Evolutionary conservation across 78 protist genomes (phyloP).

Genomic region (Emiliania huxleyi): DNA sequence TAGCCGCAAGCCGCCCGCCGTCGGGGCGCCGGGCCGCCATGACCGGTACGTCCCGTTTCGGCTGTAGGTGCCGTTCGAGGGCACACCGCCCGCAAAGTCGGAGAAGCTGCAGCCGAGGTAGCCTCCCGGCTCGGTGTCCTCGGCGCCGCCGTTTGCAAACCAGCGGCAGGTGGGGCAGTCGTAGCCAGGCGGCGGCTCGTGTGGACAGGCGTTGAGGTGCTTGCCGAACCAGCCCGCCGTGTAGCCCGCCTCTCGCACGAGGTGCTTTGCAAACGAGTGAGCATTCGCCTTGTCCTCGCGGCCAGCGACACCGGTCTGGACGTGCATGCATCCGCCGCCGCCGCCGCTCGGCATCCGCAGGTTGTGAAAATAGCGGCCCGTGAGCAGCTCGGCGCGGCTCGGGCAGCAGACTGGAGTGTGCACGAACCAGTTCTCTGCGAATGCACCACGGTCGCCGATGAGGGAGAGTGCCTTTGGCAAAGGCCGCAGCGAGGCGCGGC

Average conservation of each 20-base stretch:
- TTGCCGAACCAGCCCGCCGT: slow-evolving; percentile 26
- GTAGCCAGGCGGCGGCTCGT: neutral
- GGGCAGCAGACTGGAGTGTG: slow-evolving; percentile 58
- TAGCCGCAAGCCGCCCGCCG: neutral
- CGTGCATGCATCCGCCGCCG: neutral
- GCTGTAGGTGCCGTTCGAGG: too few species aligned
- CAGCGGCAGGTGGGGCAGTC: neutral
- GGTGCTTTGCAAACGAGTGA: neutral
- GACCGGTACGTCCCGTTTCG: neutral
- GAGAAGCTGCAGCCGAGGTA: neutral
- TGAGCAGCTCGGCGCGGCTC: slow-evolving; percentile 23
- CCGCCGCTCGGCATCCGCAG: neutral
- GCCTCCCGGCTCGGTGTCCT: neutral
- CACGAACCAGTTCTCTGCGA: neutral
- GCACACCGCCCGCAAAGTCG: too few species aligned
- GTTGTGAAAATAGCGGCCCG: slow-evolving; percentile 51
- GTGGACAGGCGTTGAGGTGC: neutral
- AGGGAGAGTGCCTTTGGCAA: neutral
- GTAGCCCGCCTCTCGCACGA: neutral
- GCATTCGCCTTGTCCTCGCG: neutral
- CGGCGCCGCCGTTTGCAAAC: neutral
- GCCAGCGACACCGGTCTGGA: neutral
- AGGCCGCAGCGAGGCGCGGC: neutral
- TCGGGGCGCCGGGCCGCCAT: neutral
- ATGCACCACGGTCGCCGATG: neutral